Evolutionary conservation across 2,329 filamentous ascomycete species (phyloP).

Genomic region (Gnomoniopsis sp.): DNA sequence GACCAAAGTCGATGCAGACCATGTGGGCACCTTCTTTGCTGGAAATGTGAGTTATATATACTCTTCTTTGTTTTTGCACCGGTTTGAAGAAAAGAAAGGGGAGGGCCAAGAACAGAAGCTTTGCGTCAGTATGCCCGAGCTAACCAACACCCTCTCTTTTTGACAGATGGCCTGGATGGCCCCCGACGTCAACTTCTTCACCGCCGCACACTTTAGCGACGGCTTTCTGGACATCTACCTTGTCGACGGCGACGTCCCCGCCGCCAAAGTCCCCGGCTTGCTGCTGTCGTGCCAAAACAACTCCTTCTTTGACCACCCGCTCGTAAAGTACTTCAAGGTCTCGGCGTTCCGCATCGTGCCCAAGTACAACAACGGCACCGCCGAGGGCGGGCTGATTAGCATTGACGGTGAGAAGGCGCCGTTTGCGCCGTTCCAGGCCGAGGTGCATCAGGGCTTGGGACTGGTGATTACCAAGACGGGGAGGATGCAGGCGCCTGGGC

Average conservation of each 20-base stretch:
- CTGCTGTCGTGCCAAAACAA: constrained; percentile 70
- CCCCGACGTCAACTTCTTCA: constrained; percentile 81
- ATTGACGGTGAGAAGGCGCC: constrained; percentile 88
- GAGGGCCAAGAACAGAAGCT: too few species aligned
- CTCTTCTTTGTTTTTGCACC: neutral
- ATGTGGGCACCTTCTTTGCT: constrained; percentile 87
- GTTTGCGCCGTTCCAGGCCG: constrained; percentile 87
- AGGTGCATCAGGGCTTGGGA: constrained; percentile 78
- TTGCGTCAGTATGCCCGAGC: too few species aligned
- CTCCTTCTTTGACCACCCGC: constrained; percentile 73
- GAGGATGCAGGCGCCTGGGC: constrained; percentile 65
- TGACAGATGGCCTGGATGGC: constrained; percentile 84
- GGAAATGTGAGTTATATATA: constrained; percentile 65
- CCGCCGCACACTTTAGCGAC: constrained; percentile 76
- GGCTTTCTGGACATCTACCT: constrained; percentile 82
- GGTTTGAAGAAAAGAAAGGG: too few species aligned
- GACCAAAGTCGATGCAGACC: constrained; percentile 69
- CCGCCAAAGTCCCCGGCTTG: constrained; percentile 63
- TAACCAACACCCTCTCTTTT: neutral
- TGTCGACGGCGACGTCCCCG: constrained; percentile 71
- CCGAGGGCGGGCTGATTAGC: constrained; percentile 78
- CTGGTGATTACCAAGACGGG: constrained; percentile 78
- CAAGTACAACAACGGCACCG: constrained; percentile 40
- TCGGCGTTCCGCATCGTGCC: constrained; percentile 84
- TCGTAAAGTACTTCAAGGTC: constrained; percentile 80